Evolutionary conservation across 2,329 filamentous ascomycete species (phyloP).

Genomic region (Neonectria magnoliae): DNA sequence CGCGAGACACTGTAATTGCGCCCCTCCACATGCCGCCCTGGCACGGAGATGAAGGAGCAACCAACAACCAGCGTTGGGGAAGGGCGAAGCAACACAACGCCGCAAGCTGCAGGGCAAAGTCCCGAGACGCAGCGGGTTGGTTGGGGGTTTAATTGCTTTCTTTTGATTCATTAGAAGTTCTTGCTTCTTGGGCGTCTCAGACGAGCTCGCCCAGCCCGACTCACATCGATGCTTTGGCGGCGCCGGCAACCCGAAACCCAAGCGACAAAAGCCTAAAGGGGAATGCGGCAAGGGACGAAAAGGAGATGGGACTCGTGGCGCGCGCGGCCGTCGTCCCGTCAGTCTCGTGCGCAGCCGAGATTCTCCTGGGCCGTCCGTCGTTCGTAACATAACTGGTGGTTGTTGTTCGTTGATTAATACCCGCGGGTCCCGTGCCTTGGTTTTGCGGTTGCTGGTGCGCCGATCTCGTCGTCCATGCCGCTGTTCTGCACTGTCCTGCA

Average conservation of each 20-base stretch:
- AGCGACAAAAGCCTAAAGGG: constrained; percentile 1
- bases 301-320: constrained; percentile 3
- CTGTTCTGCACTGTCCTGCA: constrained; percentile 6
- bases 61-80: background rate
- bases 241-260: background rate
- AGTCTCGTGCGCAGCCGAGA: constrained; percentile 21
- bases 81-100: background rate
- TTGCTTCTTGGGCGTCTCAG: background rate
- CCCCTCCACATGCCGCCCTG: background rate
- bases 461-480: background rate
- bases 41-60: background rate
- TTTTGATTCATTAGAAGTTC: background rate
- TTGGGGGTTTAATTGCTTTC: no score
- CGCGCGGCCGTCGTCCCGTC: constrained; percentile 8
- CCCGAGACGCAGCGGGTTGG: background rate
- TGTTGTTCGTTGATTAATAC: constrained; percentile 20
- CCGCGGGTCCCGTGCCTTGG: constrained; percentile 16
- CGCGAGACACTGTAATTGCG: constrained; percentile 3
- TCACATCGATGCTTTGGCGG: background rate
- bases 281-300: background rate
- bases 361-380: background rate
- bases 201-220: background rate
- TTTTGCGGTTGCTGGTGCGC: background rate
- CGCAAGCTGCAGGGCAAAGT: background rate
- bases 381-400: background rate